These are phyloP conservation scores for Kodamaea alishanica DNA, from an alignment of 1,139 yeast species.

Conservation along the genomic window DNA sequence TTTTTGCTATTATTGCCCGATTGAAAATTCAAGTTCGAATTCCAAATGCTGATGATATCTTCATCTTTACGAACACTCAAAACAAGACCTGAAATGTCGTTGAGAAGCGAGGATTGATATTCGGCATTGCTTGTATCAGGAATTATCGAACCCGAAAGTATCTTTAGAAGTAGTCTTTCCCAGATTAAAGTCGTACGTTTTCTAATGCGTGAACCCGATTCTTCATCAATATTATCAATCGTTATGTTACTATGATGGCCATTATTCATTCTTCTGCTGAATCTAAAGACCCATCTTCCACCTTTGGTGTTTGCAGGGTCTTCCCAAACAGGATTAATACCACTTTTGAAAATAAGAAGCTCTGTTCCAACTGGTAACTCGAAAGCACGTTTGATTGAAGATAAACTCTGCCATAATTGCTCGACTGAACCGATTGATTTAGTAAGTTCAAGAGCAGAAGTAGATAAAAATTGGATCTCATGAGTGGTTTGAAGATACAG, in stretches of 20 bases:
- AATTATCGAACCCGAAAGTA: conserved; percentile 44
- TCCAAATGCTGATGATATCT: conserved; percentile 53
- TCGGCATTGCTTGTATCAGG: conserved; percentile 31
- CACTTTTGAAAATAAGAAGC: conserved; percentile 57
- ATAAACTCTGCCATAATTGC: conserved; percentile 57
- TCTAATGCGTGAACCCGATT: conserved; percentile 22
- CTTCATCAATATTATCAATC: conserved; percentile 8
- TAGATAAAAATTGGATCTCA: conserved; percentile 29
- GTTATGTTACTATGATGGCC: conserved; percentile 9
- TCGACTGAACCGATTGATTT: conserved; percentile 50
- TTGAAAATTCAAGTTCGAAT: conserved; percentile 42
- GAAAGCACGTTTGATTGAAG: conserved; percentile 45
- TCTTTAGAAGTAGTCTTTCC: conserved; percentile 48
- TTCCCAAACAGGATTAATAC: conserved; percentile 70
- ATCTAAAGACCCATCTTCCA: conserved; percentile 64
- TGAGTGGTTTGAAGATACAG: conserved; percentile 42
- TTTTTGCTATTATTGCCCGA: conserved; percentile 12
- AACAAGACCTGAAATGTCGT: conserved; percentile 52
- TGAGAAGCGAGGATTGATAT: conserved; percentile 33
- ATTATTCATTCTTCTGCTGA: conserved; percentile 30
- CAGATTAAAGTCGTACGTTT: conserved; percentile 45
- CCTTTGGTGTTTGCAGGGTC: conserved; percentile 62
- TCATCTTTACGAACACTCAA: conserved; percentile 49
- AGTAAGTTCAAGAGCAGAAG: conserved; percentile 21
- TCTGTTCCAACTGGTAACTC: conserved; percentile 55